Evolutionary conservation across 2,329 filamentous ascomycete species (phyloP).

Genomic region (Aureobasidium leucospermi): DNA sequence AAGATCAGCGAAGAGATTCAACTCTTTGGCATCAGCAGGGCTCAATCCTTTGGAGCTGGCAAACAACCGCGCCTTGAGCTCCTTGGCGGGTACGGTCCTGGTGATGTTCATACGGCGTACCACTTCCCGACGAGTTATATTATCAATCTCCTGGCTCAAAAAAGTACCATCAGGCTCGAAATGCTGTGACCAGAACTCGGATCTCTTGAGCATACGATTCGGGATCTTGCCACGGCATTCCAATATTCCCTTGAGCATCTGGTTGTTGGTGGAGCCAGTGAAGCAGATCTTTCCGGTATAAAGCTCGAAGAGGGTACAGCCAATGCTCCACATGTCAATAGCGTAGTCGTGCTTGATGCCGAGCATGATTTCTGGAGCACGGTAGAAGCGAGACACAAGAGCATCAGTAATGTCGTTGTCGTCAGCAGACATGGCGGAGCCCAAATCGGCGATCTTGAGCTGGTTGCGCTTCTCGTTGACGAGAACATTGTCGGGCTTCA

Average conservation of each 20-base stretch:
- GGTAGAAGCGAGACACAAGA: constrained; percentile 93
- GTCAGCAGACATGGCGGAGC: constrained; percentile 85
- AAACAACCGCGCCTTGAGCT: constrained; percentile 73
- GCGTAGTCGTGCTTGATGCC: constrained; percentile 94
- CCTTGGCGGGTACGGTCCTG: constrained; percentile 57
- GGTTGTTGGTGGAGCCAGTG: constrained; percentile 90
- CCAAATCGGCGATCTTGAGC: constrained; percentile 92
- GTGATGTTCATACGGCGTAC: constrained; percentile 60
- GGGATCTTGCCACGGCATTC: constrained; percentile 90
- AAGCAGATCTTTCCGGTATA: constrained; percentile 98
- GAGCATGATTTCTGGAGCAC: constrained; percentile 92
- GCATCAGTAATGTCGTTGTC: constrained; percentile 93
- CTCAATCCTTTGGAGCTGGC: constrained; percentile 60
- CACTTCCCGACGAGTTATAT: constrained; percentile 73
- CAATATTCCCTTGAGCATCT: constrained; percentile 95
- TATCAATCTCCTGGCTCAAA: constrained; percentile 76
- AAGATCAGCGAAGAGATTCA: constrained; percentile 78
- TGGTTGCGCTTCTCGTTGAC: constrained; percentile 75
- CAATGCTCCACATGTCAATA: constrained; percentile 96
- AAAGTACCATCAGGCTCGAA: constrained; percentile 84
- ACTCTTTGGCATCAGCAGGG: constrained; percentile 66
- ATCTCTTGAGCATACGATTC: constrained; percentile 78
- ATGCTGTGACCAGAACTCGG: constrained; percentile 66
- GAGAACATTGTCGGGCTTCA: constrained; percentile 97
- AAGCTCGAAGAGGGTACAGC: constrained; percentile 92